Conservation (phyloP, 495 filamentous ascomycete genomes). For the Daldinia childiae region DNA sequence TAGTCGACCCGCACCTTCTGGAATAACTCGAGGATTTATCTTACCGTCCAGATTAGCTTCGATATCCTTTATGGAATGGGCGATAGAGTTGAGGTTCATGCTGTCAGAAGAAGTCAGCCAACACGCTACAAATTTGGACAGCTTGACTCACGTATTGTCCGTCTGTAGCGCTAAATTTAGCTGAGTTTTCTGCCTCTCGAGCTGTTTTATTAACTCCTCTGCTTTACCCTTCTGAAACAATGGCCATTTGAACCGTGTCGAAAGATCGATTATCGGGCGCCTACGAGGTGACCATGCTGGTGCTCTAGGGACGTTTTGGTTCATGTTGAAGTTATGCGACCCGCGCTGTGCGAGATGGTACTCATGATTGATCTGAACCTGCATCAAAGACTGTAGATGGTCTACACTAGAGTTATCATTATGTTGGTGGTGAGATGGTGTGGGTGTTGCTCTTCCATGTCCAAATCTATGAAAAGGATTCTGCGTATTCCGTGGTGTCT, state of each 20-base stretch:
- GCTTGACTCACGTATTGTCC: slow-evolving; percentile 26
- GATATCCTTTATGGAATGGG: slow-evolving; percentile 14
- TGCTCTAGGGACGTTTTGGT: not conserved
- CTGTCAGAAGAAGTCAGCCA: slow-evolving; percentile 19
- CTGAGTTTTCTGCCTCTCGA: slow-evolving; percentile 20
- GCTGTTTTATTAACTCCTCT: slow-evolving; percentile 22
- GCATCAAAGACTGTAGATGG: not conserved
- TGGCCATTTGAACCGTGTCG: slow-evolving; percentile 22
- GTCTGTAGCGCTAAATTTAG: slow-evolving; percentile 14
- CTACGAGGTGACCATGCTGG: not conserved
- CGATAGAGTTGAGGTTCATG: slow-evolving; percentile 23
- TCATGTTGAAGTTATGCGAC: not conserved
- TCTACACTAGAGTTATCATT: not conserved
- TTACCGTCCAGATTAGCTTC: slow-evolving; percentile 31
- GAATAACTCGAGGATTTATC: not conserved
- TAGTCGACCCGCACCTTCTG: not conserved
- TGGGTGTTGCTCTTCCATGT: not conserved
- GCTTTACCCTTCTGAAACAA: slow-evolving; percentile 23
- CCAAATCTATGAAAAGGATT: not conserved
- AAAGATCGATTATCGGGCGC: not conserved
- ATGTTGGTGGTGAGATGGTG: not conserved
- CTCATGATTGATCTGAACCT: not conserved
- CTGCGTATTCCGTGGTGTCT: not conserved
- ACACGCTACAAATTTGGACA: not conserved
- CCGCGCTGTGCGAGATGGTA: not conserved